Evolutionary conservation across 2,329 filamentous ascomycete genomes (phyloP), one percentile per base, ranked within the genome.

Genomic region (Penicillium sp.): DNA sequence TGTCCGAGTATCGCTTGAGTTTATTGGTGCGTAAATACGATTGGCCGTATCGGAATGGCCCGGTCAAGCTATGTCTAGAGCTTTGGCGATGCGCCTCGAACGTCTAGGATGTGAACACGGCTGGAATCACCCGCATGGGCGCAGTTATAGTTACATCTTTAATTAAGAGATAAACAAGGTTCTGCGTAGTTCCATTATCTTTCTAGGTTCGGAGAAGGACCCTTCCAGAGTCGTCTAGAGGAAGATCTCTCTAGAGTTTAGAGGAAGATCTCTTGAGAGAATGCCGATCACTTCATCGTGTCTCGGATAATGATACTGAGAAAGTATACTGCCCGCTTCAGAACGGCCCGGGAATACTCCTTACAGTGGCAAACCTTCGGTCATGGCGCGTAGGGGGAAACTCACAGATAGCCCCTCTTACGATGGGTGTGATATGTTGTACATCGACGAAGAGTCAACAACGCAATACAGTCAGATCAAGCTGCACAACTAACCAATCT

Each of bases 1-100:
- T 25, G 35, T 37, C 42, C 50, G 50, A 27, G 17, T 21, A 27
- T 48, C 49, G 21, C 12, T 47, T 42, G 23, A n/a, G 10, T 25
- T 42, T 19, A 35, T 48, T 21, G 33, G 46, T 56, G 47, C 23
- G 21, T 57, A 42, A 48, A n/a, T 31, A 19, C 19, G 9, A 48
- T 35, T 33, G 10, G 19, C 7, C 15, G 25, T 33, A 23, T 19
- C 25, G 43, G 25, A 19, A 9, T 27, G 19, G 27, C 13, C 21
- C 25, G 12, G 47, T 48, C 50, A 48, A 57, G 43, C 35, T 47
- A 53, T 47, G 35, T 25, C 42, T 21, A 53, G 49, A 46, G n/a
- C 37, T n/a, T 42, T 38, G 17, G 25, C 17, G 45, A 45, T 48
- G 27, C 41, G 42, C 19, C 33, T 38, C 25, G 2, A 19, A 37